phyloP scores from a whole-genome alignment of 208 protist genomes.

The Acanthamoeba polyphaga region DNA sequence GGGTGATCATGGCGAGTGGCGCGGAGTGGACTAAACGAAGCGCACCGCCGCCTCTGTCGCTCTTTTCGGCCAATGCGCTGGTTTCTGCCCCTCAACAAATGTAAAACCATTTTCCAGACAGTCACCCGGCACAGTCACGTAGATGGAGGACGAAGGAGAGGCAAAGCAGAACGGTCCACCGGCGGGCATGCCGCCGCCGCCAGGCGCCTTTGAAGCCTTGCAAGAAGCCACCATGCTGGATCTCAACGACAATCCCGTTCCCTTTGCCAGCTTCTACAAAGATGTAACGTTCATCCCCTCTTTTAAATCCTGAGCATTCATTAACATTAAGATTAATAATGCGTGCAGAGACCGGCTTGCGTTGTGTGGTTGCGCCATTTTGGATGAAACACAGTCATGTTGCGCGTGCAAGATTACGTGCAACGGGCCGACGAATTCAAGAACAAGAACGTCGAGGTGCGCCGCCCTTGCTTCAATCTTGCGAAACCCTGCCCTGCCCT shows the following conservation, averaged over 20 bases:
- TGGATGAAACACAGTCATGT: slow-evolving; percentile 50
- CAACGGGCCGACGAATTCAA: slow-evolving; percentile 27
- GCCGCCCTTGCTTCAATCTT: neutral
- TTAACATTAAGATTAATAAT: neutral
- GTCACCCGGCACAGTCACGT: too few species aligned
- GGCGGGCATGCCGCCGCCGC: neutral
- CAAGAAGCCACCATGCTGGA: neutral
- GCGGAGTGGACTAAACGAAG: too few species aligned
- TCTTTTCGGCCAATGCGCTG: too few species aligned
- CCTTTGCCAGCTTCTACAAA: neutral
- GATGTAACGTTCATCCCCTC: neutral
- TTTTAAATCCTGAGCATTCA: too few species aligned
- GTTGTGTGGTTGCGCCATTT: slow-evolving; percentile 35
- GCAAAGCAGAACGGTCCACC: neutral
- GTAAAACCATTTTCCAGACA: too few species aligned
- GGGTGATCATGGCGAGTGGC: too few species aligned
- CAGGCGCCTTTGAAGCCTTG: slow-evolving; percentile 10
- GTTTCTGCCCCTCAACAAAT: too few species aligned
- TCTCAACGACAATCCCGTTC: neutral
- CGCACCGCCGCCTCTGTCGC: too few species aligned
- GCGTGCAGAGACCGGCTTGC: neutral
- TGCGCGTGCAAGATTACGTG: slow-evolving; percentile 26
- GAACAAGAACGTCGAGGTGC: neutral
- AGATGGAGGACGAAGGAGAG: neutral
- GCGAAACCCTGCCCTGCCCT: too few species aligned